A percentile compares a stretch with the other conserved stretches of the same genome.
phyloP scores from a whole-genome alignment of 2,329 filamentous ascomycete genomes.

The Clonostachys chloroleuca region DNA sequence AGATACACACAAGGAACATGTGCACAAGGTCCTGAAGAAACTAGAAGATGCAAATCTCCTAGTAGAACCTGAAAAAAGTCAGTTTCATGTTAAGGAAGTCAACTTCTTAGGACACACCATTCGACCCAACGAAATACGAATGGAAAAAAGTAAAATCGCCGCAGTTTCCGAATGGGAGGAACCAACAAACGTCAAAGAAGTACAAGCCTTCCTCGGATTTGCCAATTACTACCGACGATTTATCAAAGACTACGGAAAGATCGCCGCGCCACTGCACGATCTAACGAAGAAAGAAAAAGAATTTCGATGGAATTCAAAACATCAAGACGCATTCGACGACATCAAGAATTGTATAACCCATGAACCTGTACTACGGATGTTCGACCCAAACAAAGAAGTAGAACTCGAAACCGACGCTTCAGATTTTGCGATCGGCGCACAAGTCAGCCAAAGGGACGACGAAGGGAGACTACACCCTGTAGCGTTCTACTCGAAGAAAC shows the following conservation, averaged over 20 bases:
- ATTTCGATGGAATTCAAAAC: background rate
- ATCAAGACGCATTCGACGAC: no score
- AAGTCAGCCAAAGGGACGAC: background rate
- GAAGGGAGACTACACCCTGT: background rate
- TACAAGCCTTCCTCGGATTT: background rate
- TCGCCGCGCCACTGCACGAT: background rate
- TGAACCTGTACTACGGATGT: no score
- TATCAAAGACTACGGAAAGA: background rate
- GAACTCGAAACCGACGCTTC: conserved; percentile 6
- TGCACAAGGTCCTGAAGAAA: background rate
- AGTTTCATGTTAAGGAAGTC: no score
- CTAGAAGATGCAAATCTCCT: background rate
- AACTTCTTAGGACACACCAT: no score
- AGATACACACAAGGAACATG: no score
- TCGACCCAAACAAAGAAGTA: background rate
- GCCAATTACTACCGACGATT: background rate
- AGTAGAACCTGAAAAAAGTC: background rate
- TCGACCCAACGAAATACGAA: no score
- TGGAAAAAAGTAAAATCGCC: no score
- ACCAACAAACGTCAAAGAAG: no score
- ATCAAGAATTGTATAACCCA: background rate
- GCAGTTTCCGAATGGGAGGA: no score
- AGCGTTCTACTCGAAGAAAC: background rate
- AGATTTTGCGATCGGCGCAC: conserved; percentile 1
- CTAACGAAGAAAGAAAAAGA: background rate